These are phyloP conservation scores for Neurospora hispaniola DNA, from an alignment of 495 filamentous ascomycete genomes.

Conservation along the genomic window DNA sequence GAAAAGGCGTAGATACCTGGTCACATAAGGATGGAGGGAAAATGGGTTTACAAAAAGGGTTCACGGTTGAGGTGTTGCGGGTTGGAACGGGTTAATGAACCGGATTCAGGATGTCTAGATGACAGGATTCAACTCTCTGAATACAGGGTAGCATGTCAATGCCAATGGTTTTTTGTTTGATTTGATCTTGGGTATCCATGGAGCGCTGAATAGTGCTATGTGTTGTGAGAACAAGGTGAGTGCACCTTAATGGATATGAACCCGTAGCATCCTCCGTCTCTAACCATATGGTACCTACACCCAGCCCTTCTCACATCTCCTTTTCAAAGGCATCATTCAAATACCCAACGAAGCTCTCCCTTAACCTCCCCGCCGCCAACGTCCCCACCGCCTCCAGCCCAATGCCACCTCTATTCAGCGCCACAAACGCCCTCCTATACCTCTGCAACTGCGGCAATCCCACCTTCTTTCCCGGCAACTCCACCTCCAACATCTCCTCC, in stretches of 20 bases:
- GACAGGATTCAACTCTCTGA: not conserved
- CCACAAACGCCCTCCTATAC: slow-evolving; percentile 75
- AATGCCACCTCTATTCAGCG: slow-evolving; percentile 53
- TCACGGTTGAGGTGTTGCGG: not conserved
- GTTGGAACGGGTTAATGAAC: not conserved
- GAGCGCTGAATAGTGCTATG: not conserved
- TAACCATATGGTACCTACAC: not conserved
- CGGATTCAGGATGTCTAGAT: not conserved
- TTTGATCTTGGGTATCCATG: not conserved
- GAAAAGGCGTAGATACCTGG: not conserved
- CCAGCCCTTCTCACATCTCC: slow-evolving; percentile 21
- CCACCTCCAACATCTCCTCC: slow-evolving; percentile 33
- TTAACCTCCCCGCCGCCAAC: slow-evolving; percentile 43
- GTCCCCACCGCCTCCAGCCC: slow-evolving; percentile 37
- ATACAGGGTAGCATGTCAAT: not conserved
- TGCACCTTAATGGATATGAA: not conserved
- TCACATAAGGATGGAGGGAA: not conserved
- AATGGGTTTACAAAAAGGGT: not conserved
- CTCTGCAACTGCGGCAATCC: slow-evolving; percentile 72
- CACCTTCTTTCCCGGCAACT: slow-evolving; percentile 50
- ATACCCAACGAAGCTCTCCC: slow-evolving; percentile 62
- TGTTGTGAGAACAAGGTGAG: not conserved
- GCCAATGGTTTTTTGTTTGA: not conserved
- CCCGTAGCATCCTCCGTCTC: not conserved
- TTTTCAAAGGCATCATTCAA: slow-evolving; percentile 56